Conservation (phyloP, 73 alveolate species). For the Urostyla sp. region DNA sequence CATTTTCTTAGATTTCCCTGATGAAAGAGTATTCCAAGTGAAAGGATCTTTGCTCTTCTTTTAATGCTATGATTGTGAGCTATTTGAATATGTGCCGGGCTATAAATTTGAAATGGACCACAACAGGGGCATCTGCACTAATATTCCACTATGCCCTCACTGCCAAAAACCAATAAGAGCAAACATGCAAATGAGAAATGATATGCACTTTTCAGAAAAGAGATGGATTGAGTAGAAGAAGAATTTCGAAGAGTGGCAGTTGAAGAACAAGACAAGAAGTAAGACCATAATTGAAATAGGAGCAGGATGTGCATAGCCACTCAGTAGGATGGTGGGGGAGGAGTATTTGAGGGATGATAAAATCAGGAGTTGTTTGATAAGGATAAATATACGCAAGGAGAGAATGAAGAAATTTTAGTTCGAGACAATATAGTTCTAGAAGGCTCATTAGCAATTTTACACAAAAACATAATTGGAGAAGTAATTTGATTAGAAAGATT, state of each 20-base stretch:
- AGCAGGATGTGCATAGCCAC: conserved; percentile 31
- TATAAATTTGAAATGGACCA: not conserved
- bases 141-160: not conserved
- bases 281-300: conserved; percentile 41
- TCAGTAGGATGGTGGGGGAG: conserved; percentile 8
- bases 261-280: not conserved
- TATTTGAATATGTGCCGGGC: not conserved
- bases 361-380: conserved; percentile 19
- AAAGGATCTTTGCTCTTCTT: not conserved
- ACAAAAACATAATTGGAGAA: not conserved
- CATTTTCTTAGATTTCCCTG: not conserved
- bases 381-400: conserved; percentile 33
- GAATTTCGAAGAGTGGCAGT: not conserved
- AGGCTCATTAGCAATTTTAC: not conserved
- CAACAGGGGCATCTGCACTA: not conserved
- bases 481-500: not conserved
- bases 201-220: conserved; percentile 1
- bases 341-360: conserved; percentile 12
- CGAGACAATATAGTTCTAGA: conserved; percentile 1
- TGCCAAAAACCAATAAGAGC: conserved; percentile 14
- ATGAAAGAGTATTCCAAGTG: not conserved
- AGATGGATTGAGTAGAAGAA: not conserved
- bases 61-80: not conserved
- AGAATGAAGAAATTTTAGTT: not conserved
- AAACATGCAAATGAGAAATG: conserved; percentile 30